A percentile compares a stretch with the other conserved stretches of the same genome.
Conservation (phyloP, 345 rosid species). For the Boechera stricta region DNA sequence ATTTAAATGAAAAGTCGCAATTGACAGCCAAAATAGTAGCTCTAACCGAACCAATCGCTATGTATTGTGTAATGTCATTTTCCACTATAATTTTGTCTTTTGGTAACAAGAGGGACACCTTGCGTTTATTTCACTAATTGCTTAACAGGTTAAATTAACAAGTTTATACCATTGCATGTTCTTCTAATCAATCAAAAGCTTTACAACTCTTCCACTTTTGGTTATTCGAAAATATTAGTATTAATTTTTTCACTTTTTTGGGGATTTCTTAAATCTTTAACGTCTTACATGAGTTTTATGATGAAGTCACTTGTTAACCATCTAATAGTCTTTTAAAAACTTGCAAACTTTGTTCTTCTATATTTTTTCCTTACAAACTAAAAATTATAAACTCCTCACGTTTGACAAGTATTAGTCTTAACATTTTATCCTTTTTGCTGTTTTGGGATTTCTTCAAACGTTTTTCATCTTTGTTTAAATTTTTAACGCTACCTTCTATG, state of each 20-base stretch:
- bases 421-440: constrained; percentile 18
- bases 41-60: constrained; percentile 38
- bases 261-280: constrained; percentile 1
- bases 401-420: not conserved
- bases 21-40: not conserved
- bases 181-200: not conserved
- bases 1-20: too few relatives aligned
- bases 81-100: constrained; percentile 47
- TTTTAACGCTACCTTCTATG: not conserved
- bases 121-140: not conserved
- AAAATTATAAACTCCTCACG: not conserved
- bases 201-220: constrained; percentile 17
- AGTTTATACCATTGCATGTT: not conserved
- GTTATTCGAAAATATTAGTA: constrained; percentile 7
- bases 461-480: not conserved
- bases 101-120: constrained; percentile 37
- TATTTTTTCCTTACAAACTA: not conserved
- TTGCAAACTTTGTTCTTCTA: not conserved
- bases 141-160: not conserved
- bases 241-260: not conserved
- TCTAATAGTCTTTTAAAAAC: not conserved
- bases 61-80: constrained; percentile 56
- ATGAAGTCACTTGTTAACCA: constrained; percentile 9
- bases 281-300: not conserved
- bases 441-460: constrained; percentile 24